Conservation (phyloP, 225 moss, liverwort and hornwort genomes). For the Pseudisothecium myosuroides region DNA sequence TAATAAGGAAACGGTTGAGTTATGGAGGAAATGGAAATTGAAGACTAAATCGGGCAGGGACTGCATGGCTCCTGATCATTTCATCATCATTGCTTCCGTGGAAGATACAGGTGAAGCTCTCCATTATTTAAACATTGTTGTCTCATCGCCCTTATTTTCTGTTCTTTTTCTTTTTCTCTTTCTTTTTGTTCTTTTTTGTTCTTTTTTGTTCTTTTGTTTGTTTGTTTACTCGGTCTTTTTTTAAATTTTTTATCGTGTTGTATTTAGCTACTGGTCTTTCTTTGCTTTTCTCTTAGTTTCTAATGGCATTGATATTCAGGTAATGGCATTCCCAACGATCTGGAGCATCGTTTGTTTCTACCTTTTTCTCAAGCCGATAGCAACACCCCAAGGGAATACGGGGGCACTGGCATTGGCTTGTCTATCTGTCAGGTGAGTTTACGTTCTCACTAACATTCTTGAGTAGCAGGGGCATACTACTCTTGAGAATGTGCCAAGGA, state of each 20-base stretch:
- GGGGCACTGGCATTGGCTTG: conserved; percentile 86
- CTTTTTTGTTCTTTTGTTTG: not conserved
- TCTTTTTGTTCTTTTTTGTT: not conserved
- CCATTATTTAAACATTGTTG: not conserved
- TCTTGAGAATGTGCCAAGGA: not conserved
- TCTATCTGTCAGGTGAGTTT: conserved; percentile 62
- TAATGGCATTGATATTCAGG: conserved; percentile 20
- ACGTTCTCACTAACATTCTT: not conserved
- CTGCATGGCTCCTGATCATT: conserved; percentile 5
- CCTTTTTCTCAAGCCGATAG: conserved; percentile 75
- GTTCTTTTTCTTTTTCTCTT: not conserved
- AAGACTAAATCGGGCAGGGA: conserved; percentile 1
- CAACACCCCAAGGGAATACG: conserved; percentile 63
- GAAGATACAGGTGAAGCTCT: conserved; percentile 63
- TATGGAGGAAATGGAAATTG: conserved; percentile 59
- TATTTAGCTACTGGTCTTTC: not conserved
- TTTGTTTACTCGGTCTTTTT: not conserved
- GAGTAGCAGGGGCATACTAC: not conserved
- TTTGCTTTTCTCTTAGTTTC: not conserved
- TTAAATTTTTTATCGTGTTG: not conserved
- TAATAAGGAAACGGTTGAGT: conserved; percentile 30
- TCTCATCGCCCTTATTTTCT: not conserved
- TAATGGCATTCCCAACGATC: conserved; percentile 58
- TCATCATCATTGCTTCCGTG: conserved; percentile 52
- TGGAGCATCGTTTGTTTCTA: conserved; percentile 75